These are phyloP conservation scores for Geotrichum reessii DNA, from an alignment of 1,139 yeast genomes.

Conservation along the genomic window DNA sequence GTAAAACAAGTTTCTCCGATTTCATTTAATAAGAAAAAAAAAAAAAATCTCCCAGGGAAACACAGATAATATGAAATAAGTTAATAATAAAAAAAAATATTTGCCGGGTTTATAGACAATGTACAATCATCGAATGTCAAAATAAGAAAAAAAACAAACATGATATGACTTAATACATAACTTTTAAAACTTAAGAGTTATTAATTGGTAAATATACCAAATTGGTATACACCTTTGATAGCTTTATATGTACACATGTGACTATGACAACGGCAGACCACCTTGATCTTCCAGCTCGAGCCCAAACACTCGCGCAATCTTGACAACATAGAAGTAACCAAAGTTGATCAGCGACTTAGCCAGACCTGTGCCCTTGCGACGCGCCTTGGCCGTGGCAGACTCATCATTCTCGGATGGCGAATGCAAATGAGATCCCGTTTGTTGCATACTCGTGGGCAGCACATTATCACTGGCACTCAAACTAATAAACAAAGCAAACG, in stretches of 20 bases:
- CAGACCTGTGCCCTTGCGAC: conserved; percentile 45
- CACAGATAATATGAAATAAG: too few relatives aligned
- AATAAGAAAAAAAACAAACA: not conserved
- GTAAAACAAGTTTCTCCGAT: not conserved
- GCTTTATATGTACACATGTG: not conserved
- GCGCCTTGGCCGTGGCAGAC: conserved; percentile 32
- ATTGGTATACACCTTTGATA: not conserved
- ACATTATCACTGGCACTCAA: conserved; percentile 89
- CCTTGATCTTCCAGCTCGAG: conserved; percentile 47
- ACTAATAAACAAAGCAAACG: conserved; percentile 86
- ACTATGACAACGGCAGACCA: conserved; percentile 30
- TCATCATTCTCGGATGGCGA: conserved; percentile 27
- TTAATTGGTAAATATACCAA: conserved; percentile 28
- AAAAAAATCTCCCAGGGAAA: too few relatives aligned
- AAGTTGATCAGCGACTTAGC: conserved; percentile 61
- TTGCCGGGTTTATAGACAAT: too few relatives aligned
- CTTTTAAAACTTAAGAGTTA: conserved; percentile 44
- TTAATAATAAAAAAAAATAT: too few relatives aligned
- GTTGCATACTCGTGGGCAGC: conserved; percentile 48
- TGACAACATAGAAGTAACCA: conserved; percentile 47
- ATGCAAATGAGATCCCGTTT: not conserved
- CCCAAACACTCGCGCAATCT: conserved; percentile 51
- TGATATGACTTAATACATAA: not conserved
- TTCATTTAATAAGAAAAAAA: not conserved
- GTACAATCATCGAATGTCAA: not conserved